phyloP scores from a whole-genome alignment of 2,329 filamentous ascomycete species.

The Aspergillus sclerotialis region DNA sequence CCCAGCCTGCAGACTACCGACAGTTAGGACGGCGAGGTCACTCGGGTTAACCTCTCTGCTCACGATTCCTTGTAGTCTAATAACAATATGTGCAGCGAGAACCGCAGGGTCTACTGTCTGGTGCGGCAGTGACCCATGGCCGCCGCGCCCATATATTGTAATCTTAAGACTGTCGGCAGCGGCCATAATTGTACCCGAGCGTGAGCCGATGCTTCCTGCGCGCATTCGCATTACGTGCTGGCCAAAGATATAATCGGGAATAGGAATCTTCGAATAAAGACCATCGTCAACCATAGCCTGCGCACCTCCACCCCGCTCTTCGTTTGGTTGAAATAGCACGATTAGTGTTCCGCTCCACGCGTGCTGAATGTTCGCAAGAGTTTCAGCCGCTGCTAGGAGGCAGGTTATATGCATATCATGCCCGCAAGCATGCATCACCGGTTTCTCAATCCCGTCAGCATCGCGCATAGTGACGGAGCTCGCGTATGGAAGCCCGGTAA shows the following conservation, averaged over 20 bases:
- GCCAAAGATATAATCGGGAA: conserved; percentile 51
- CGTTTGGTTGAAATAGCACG: conserved; percentile 60
- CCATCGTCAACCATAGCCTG: conserved; percentile 57
- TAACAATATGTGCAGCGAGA: conserved; percentile 49
- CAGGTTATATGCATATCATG: conserved; percentile 56
- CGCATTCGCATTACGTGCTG: conserved; percentile 48
- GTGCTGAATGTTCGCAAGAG: conserved; percentile 38
- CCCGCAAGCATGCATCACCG: conserved; percentile 56
- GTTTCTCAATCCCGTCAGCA: conserved; percentile 44
- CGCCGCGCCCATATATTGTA: conserved; percentile 52
- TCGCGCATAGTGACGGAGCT: conserved; percentile 41
- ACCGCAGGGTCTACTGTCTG: conserved; percentile 52
- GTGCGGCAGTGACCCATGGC: conserved; percentile 53
- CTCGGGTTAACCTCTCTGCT: conserved; percentile 46
- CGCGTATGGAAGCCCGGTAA: conserved; percentile 43
- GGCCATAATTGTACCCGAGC: conserved; percentile 35
- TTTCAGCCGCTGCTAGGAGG: conserved; percentile 48
- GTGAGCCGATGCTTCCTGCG: conserved; percentile 34
- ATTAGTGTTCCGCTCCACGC: conserved; percentile 58
- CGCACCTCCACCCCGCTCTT: conserved; percentile 58
- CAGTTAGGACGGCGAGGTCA: conserved; percentile 53
- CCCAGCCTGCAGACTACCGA: conserved; percentile 53
- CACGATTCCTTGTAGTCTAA: conserved; percentile 55
- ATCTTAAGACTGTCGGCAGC: conserved; percentile 43
- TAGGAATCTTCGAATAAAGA: conserved; percentile 45